phyloP scores from a whole-genome alignment of 2,329 filamentous ascomycete species.

The Colletotrichum chlorophyti region DNA sequence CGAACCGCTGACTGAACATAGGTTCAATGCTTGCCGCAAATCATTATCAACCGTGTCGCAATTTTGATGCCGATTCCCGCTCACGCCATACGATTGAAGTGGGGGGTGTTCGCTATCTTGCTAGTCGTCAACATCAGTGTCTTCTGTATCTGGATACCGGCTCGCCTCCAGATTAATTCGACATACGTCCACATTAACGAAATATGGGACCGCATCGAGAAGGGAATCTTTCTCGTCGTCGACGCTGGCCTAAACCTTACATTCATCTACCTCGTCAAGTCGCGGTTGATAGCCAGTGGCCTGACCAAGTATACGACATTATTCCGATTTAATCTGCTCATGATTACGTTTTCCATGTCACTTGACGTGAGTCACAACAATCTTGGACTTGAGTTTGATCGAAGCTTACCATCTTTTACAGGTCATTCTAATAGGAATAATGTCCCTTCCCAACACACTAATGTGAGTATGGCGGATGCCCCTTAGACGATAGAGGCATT shows the following conservation, averaged over 20 bases:
- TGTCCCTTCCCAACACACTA: constrained; percentile 35
- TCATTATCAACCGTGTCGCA: constrained; percentile 57
- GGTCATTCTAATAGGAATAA: constrained; percentile 32
- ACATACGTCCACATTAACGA: constrained; percentile 50
- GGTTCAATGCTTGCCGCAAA: constrained; percentile 52
- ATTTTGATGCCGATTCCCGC: constrained; percentile 48
- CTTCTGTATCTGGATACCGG: constrained; percentile 58
- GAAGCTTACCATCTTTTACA: neutral
- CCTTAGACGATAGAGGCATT: neutral
- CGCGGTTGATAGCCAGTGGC: constrained; percentile 52
- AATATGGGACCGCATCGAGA: constrained; percentile 57
- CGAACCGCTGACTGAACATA: constrained; percentile 35
- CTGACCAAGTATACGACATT: constrained; percentile 55
- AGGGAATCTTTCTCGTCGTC: constrained; percentile 52
- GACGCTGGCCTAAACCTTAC: constrained; percentile 54
- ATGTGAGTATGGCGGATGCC: constrained; percentile 29
- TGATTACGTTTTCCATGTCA: constrained; percentile 35
- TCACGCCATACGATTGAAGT: constrained; percentile 48
- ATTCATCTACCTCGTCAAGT: constrained; percentile 51
- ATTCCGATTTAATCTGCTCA: constrained; percentile 39
- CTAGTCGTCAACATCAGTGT: constrained; percentile 55
- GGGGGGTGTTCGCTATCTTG: constrained; percentile 48
- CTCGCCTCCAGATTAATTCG: constrained; percentile 47
- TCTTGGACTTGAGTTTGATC: no score
- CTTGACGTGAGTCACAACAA: constrained; percentile 36